These are phyloP conservation scores for Rhodotorula diobovata DNA, from an alignment of 768 basidiomycete species.

Conservation along the genomic window DNA sequence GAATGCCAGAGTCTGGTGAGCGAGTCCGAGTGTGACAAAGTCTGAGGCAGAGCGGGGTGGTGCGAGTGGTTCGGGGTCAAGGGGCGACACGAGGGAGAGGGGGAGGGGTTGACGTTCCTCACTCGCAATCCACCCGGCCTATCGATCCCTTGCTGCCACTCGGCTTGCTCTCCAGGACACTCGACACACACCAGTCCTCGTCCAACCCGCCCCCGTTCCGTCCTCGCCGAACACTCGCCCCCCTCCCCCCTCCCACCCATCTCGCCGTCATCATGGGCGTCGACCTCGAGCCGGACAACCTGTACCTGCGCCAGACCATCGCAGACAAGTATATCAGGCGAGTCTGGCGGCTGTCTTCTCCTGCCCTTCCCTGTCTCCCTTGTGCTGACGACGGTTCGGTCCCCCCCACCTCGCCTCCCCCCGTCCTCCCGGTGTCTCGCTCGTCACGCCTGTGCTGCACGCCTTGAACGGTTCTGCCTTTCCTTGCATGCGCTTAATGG, in stretches of 20 bases:
- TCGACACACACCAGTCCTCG: neutral
- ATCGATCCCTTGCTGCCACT: too few species aligned
- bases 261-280: conserved; percentile 2
- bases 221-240: neutral
- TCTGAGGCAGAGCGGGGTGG: too few species aligned
- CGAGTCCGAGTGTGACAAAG: too few species aligned
- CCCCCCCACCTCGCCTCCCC: neutral
- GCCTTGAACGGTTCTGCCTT: neutral
- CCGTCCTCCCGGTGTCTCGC: neutral
- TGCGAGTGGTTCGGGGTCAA: too few species aligned
- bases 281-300: conserved; percentile 34
- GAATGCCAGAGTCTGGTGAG: too few species aligned
- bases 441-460: neutral
- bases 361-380: conserved; percentile 7
- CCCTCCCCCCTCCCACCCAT: neutral
- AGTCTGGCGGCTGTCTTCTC: conserved; percentile 42
- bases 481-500: neutral
- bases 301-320: conserved; percentile 54
- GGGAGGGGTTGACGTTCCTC: too few species aligned
- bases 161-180: too few species aligned
- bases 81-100: too few species aligned
- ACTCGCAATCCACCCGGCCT: too few species aligned
- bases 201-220: neutral
- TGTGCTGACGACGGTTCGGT: neutral
- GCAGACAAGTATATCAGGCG: conserved; percentile 81